Evolutionary conservation across 2,329 filamentous ascomycete genomes (phyloP), one percentile per base, ranked within the genome.

Genomic region (Thelonectria rubi): DNA sequence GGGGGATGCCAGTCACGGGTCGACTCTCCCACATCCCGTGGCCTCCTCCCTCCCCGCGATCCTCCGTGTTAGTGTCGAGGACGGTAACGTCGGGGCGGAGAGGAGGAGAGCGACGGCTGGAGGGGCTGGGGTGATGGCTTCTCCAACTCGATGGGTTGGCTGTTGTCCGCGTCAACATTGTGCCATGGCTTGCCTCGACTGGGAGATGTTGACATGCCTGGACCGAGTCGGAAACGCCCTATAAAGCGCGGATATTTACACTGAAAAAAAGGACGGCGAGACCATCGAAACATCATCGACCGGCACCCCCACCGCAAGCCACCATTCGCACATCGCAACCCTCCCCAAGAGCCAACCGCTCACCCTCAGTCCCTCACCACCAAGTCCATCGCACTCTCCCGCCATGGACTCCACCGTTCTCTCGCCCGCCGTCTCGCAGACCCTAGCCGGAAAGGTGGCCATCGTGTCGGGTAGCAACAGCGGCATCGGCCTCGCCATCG

Each of bases 401-500:
- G 32, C 12, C 20, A 46, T 59, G 49, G 54, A 64, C 53, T 34
- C 58, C 47, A 61, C 58, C 51, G 51, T 54, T 26, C 30, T 48
- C 39, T 37, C 45, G 15, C 54, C 53, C n/a, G 47, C 58, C 12
- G 58, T 43, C 21, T 54, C 58, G 20, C 63, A 65, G 40, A 60
- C 60, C 43, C 50, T 65, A 7, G 43, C 53, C 43, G 63, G 61
- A 24, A 66, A 66, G 37, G 64, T 67, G 3, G 65, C 64, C 32
- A 61, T 67, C 26, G 51, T 67, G 34, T 64, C 64, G 10, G 65
- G 65, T 17, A 65, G 61, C 54, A 57, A 55, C 40, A 62, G 55
- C 26, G 81, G 81, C 47, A 82, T 83, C 59, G 81, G 81, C 21
- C 73, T 75, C 11, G 80, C 79, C 32, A 80, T 82, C 32, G 79